Percentiles rank a stretch among this genome's conserved stretches.
Evolutionary conservation across 108 stramenopile species (phyloP).

Genomic region (Conticribra guillardii): DNA sequence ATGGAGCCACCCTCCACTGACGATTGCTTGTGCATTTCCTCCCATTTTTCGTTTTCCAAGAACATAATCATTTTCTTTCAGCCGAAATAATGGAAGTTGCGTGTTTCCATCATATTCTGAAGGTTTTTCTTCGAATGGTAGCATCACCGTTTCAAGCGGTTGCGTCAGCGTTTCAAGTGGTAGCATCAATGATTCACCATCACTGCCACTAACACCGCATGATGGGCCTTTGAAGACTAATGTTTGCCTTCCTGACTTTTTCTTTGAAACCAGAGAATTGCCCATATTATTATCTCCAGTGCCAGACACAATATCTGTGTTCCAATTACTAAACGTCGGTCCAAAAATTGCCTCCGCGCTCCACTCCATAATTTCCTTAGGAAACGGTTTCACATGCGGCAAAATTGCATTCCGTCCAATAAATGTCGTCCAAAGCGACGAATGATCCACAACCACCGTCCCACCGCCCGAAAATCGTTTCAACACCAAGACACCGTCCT

Average conservation of each 20-base stretch:
- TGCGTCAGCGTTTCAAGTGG: background rate
- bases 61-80: conserved; percentile 93
- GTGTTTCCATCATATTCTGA: background rate
- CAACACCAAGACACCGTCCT: conserved; percentile 69
- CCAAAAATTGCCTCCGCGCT: conserved; percentile 72
- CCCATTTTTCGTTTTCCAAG: conserved; percentile 88
- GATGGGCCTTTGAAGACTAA: conserved; percentile 60
- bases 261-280: background rate
- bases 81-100: conserved; percentile 37
- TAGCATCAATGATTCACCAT: conserved; percentile 24
- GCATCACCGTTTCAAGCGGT: background rate
- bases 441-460: conserved; percentile 90
- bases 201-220: conserved; percentile 54
- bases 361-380: conserved; percentile 90
- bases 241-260: conserved; percentile 36
- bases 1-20: conserved; percentile 87
- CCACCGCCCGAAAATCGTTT: conserved; percentile 95
- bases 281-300: background rate
- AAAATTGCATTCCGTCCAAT: conserved; percentile 67
- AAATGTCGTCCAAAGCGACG: conserved; percentile 81
- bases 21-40: conserved; percentile 95
- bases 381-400: conserved; percentile 66
- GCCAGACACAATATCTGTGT: conserved; percentile 8
- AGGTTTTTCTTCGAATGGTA: background rate
- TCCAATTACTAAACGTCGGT: conserved; percentile 67